These are phyloP conservation scores for Phytophthora cajani DNA, from an alignment of 352 stramenopile species.

Conservation along the genomic window DNA sequence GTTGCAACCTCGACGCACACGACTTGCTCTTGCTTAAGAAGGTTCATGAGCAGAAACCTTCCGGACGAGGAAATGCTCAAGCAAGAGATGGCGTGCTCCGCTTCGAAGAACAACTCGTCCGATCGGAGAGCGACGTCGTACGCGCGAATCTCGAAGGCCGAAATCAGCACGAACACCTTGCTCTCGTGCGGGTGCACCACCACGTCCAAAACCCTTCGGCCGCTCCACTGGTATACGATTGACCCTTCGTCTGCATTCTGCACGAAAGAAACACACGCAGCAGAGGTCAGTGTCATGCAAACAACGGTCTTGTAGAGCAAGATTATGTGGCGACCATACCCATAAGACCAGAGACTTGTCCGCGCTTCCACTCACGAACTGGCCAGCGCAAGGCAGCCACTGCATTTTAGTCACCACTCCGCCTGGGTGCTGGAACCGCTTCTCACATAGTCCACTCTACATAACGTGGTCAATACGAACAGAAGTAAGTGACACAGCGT, in stretches of 20 bases:
- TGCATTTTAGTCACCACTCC: conserved; percentile 56
- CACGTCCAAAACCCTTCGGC: conserved; percentile 65
- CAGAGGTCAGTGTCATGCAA: background rate
- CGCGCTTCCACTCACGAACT: conserved; percentile 75
- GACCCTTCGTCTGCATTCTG: conserved; percentile 62
- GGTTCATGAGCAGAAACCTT: conserved; percentile 66
- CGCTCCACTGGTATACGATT: conserved; percentile 74
- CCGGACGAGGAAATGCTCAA: conserved; percentile 55
- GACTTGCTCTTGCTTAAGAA: conserved; percentile 69
- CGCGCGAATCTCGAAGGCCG: conserved; percentile 59
- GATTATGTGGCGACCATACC: conserved; percentile 41
- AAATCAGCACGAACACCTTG: conserved; percentile 66
- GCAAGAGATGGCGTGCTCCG: conserved; percentile 62
- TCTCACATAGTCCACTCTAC: conserved; percentile 59
- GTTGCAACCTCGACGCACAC: conserved; percentile 57
- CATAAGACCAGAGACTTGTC: conserved; percentile 82
- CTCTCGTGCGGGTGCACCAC: conserved; percentile 60
- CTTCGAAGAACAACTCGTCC: conserved; percentile 62
- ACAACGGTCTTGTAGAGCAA: background rate
- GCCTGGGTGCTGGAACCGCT: conserved; percentile 63
- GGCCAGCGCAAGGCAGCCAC: conserved; percentile 62
- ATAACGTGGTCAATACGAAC: background rate
- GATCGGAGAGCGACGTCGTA: conserved; percentile 70
- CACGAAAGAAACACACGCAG: background rate
- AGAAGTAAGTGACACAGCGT: background rate